Evolutionary conservation across 2,329 filamentous ascomycete genomes (phyloP), one percentile per base, ranked within the genome.

Genomic region (Trichoderma guizhouense): DNA sequence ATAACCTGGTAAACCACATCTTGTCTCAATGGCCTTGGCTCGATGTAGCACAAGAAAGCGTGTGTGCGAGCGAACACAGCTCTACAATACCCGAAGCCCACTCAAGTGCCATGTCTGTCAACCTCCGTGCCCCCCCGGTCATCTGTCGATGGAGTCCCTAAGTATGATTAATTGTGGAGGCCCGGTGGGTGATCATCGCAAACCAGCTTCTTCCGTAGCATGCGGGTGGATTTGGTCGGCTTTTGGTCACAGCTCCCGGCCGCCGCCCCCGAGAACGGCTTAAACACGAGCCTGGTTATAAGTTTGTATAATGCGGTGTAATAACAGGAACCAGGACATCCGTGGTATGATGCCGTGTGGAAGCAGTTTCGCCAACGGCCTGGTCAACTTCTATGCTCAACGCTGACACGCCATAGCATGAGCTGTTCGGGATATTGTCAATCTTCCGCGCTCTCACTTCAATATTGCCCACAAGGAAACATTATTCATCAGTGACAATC

Each of bases 101-200:
- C 62, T 18, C 47, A 43, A 12, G 43, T 18, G 43, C 43, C n/a
- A 51, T 21, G 43, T 14, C 26, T 14, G 18, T 53, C n/a, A 53
- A 53, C 28, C 24, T 11, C 34, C 34, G 34, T 30, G 12, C 5
- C 14, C 21, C 21, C 34, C 36, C 8, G 57, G 57, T 63, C 28
- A 6, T 26, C 32, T 12, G 64, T 39, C 65, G 21, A 69, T 47
- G 26, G 36, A 47, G 65, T 55, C 55, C 55, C 32, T 34, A 21
- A 21, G 28, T 69, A 28, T 69, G 55, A 61, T 69, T 39, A 69
- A 69, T 21, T 60, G 66, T 69, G 63, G 63, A 55, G 63, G 63
- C 47, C 30, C 63, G 30, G 63, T 55, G 28, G 63, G 34, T 34
- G 43, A 65, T 65, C 43, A 34, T 65, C 43, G 18, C 61, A 5